Evolutionary conservation across 2,329 filamentous ascomycete genomes (phyloP), one percentile per base, ranked within the genome.

Genomic region (Fusarium protoensiforme): DNA sequence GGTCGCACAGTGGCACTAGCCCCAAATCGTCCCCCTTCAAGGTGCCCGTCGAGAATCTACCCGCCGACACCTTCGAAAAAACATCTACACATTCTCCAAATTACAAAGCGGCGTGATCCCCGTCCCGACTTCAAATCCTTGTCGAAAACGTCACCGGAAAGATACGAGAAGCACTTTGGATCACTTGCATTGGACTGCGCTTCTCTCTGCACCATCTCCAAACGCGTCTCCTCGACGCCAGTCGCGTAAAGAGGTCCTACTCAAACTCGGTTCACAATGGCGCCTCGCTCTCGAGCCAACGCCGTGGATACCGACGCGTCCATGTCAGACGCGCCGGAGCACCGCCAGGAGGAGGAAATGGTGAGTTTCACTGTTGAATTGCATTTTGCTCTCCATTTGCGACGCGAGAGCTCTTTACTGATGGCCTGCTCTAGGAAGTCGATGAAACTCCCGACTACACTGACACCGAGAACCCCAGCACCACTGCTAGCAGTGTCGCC

Each of bases 401-500:
- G 61, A 65, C 48, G 22, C 20, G 57, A 48, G 61, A 38, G 24
- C 48, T 14, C 57, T 36, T 36, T 62, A 36, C 73, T 78, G 64
- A 77, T 66, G 38, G 29, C 35, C n/a, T 48, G 24, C 29, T 64
- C 10, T 58, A 88, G 90, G 88, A 91, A 59, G 86, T 91, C 43
- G 90, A 92, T 73, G 90, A 92, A 75, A 92, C 90, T 8, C 89
- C 90, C 56, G 90, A 92, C 77, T 91, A 89, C 78, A 90, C 89
- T 67, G 90, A 92, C 72, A 91, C 90, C 11, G 90, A 92, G 20
- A 91, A 92, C 71, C 89, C 89, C 11, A 92, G 92, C 75, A 92
- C 90, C 14, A 91, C 90, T 58, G 94, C 93, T 62, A 98, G 94
- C 85, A 98, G 95, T 82, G 91, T 97, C 76, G 91, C 89, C 64